Evolutionary conservation across 768 basidiomycete genomes (phyloP), one percentile per base, ranked within the genome.

Genomic region (Paxillus involutus): DNA sequence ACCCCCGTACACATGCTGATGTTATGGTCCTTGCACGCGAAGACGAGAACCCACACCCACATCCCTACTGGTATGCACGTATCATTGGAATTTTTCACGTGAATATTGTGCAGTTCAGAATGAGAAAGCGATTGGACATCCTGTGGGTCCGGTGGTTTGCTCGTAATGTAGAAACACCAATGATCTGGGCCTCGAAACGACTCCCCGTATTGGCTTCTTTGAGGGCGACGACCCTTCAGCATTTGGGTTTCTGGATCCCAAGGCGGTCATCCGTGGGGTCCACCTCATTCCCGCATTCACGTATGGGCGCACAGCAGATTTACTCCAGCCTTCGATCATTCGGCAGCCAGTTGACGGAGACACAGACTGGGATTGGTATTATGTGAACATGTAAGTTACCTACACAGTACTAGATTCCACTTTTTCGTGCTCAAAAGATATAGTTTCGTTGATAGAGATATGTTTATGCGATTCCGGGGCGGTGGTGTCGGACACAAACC

Each of bases 191-290:
- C 6, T 29, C 49, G 0, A 58, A 65, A 16, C 61, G 66, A 0
- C 62, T 79, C 0, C 76, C n/a, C 64, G 67, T 6, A 39, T 82
- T 9, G 73, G 71, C 0, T 82, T 79, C 63, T 52, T 79, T 2
- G 49, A 60, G 2, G 48, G 54, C 3, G 39, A 61, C 1, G 66
- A 71, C 19, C 47, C 55, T 0, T 61, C 52, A 13, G 69, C 74
- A 13, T 81, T 80, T 59, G 77, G 78, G 0, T 81, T 82, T 55
- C 35, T 81, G 3, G 71, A 81, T 56, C 80, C 79, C 0, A 47
- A 50, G 4, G 53, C 65, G 2, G 69, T 82, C 6, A 59, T 81
- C 46, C 71, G 71, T 0, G 73, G 58, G 1, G 60, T 58, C 13
- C 78, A 81, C 54, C 54, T 81, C n/a, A 69, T 80, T 13, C 80